phyloP scores from a whole-genome alignment of 345 rosid species.

The Iberis pinnata region DNA sequence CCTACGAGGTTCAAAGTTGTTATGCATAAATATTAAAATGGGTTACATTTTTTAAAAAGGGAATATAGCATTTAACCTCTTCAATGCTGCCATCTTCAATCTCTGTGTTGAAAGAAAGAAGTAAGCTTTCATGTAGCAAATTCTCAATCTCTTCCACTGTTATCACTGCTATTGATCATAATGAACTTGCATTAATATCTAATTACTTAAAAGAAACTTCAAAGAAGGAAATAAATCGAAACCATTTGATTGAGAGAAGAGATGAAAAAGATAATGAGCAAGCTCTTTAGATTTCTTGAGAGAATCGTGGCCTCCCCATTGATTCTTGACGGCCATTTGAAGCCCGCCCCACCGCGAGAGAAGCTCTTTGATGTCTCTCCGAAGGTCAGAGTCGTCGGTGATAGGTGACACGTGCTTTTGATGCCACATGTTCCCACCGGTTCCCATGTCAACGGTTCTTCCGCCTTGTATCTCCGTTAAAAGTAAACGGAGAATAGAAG shows the following conservation, averaged over 20 bases:
- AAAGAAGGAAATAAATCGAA: background rate
- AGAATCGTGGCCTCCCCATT: slow-evolving; percentile 77
- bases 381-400: slow-evolving; percentile 13
- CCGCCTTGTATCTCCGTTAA: slow-evolving; percentile 23
- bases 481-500: slow-evolving; percentile 18
- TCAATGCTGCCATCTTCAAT: slow-evolving; percentile 91
- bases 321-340: slow-evolving; percentile 67
- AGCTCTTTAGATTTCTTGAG: slow-evolving; percentile 34
- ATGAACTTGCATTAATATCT: too few species aligned
- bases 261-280: slow-evolving; percentile 39
- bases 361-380: slow-evolving; percentile 38
- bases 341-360: slow-evolving; percentile 70
- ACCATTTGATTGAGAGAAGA: slow-evolving; percentile 54
- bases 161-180: slow-evolving; percentile 30
- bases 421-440: slow-evolving; percentile 14
- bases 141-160: slow-evolving; percentile 62
- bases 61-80: slow-evolving; percentile 31
- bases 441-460: slow-evolving; percentile 22
- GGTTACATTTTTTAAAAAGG: background rate
- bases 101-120: slow-evolving; percentile 72
- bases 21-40: background rate
- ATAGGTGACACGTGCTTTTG: slow-evolving; percentile 13
- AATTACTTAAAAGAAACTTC: too few species aligned
- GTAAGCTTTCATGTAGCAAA: slow-evolving; percentile 62
- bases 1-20: slow-evolving; percentile 5